These are phyloP conservation scores for Podila verticillata DNA, from an alignment of 192 early-diverging fungal genomes.

Conservation along the genomic window DNA sequence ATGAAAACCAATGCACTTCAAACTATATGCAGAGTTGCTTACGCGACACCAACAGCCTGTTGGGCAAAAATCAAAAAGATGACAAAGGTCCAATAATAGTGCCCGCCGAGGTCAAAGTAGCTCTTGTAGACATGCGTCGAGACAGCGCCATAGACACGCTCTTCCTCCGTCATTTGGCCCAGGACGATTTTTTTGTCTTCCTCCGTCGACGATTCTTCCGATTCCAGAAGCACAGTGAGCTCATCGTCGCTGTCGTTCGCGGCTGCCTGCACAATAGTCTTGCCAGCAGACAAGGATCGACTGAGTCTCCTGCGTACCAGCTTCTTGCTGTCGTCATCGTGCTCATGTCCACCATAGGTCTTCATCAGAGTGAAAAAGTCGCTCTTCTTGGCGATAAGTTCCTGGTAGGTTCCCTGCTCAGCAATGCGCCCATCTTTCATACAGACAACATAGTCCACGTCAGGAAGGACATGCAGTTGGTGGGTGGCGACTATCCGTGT, in stretches of 20 bases:
- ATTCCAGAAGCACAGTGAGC: constrained; percentile 17
- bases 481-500: constrained; percentile 87
- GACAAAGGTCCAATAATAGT: constrained; percentile 17
- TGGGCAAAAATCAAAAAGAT: constrained; percentile 21
- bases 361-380: constrained; percentile 72
- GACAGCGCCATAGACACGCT: constrained; percentile 22
- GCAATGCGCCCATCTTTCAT: constrained; percentile 75
- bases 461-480: constrained; percentile 78
- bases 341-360: constrained; percentile 69
- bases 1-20: not conserved
- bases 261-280: not conserved
- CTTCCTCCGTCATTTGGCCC: constrained; percentile 34
- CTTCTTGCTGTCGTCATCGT: constrained; percentile 11
- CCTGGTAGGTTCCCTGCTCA: constrained; percentile 73
- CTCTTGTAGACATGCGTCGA: constrained; percentile 22
- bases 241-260: constrained; percentile 34
- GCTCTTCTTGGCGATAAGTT: constrained; percentile 69
- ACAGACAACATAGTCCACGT: constrained; percentile 74
- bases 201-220: not conserved
- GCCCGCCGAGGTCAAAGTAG: constrained; percentile 26
- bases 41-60: constrained; percentile 30
- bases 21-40: not conserved
- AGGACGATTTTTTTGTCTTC: constrained; percentile 5
- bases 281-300: constrained; percentile 5
- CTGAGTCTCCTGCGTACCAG: not conserved